Conservation (phyloP, 1,284 basidiomycete species). For the Vanrija pseudolonga region DNA sequence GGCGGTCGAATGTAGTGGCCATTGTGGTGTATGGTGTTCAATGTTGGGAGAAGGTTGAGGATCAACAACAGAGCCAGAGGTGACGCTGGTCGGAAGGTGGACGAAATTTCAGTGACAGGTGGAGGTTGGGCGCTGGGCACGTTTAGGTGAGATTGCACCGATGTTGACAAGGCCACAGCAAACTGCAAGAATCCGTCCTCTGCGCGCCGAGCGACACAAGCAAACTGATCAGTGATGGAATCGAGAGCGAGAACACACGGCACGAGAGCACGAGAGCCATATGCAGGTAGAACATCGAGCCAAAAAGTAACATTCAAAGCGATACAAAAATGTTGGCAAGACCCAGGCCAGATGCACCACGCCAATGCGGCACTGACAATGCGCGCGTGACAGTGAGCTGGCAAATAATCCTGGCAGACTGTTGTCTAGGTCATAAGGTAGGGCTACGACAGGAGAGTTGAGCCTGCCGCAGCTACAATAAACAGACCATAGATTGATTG, state of each 20-base stretch:
- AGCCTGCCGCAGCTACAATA: conserved; percentile 16
- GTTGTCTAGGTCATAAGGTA: conserved; percentile 17
- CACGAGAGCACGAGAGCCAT: background rate
- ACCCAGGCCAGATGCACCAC: conserved; percentile 40
- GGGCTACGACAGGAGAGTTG: conserved; percentile 7
- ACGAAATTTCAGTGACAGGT: background rate
- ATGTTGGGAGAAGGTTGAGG: conserved; percentile 3
- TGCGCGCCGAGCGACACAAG: too few species aligned
- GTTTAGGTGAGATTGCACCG: too few species aligned
- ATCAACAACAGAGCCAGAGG: too few species aligned
- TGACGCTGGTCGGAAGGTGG: background rate
- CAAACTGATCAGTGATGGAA: background rate
- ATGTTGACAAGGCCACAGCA: too few species aligned
- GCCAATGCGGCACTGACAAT: conserved; percentile 10
- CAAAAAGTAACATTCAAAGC: background rate
- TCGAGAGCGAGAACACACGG: background rate
- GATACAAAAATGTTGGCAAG: conserved; percentile 31
- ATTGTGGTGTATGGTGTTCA: conserved; percentile 9
- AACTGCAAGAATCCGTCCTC: too few species aligned
- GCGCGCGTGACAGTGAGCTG: conserved; percentile 7
- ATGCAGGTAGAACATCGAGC: background rate
- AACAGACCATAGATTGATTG: conserved; percentile 14
- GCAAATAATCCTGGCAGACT: conserved; percentile 22
- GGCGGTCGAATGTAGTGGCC: conserved; percentile 63
- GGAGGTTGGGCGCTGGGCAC: too few species aligned